Conservation (phyloP, 495 filamentous ascomycete species). For the Xylaria cubensis region DNA sequence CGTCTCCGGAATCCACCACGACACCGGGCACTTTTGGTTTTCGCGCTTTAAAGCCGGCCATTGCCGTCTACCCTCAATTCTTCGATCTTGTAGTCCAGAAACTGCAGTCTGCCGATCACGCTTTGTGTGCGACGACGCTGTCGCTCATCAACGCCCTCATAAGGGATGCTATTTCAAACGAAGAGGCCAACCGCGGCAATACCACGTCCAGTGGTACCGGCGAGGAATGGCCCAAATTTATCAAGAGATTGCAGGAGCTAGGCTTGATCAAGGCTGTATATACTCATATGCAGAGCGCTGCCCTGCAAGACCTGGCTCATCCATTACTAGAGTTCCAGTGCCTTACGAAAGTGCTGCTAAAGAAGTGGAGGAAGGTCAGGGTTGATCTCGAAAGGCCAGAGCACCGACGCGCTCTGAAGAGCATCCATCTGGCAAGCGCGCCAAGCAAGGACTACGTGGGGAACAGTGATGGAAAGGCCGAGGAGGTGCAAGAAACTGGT, state of each 20-base stretch:
- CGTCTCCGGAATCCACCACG: conserved; percentile 50
- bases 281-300: conserved; percentile 88
- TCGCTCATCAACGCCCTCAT: conserved; percentile 95
- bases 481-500: conserved; percentile 43
- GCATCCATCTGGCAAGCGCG: conserved; percentile 81
- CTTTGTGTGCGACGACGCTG: conserved; percentile 92
- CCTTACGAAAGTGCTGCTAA: conserved; percentile 85
- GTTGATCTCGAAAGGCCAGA: conserved; percentile 88
- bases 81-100: conserved; percentile 90
- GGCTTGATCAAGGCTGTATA: conserved; percentile 93
- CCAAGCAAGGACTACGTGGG: conserved; percentile 60
- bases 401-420: conserved; percentile 85
- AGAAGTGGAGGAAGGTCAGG: conserved; percentile 87
- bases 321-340: conserved; percentile 94
- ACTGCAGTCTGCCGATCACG: conserved; percentile 92
- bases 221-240: conserved; percentile 93
- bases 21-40: conserved; percentile 74
- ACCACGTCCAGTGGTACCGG: conserved; percentile 46
- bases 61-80: conserved; percentile 89
- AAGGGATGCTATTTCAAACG: conserved; percentile 88
- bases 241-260: conserved; percentile 89
- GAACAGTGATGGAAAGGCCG: conserved; percentile 31
- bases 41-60: conserved; percentile 87
- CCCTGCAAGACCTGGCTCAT: conserved; percentile 91
- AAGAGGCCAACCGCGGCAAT: conserved; percentile 49